Percentiles rank a stretch among this genome's conserved stretches.
Conservation (phyloP, 139 green algal species). For the Chlamydomonas sp. region DNA sequence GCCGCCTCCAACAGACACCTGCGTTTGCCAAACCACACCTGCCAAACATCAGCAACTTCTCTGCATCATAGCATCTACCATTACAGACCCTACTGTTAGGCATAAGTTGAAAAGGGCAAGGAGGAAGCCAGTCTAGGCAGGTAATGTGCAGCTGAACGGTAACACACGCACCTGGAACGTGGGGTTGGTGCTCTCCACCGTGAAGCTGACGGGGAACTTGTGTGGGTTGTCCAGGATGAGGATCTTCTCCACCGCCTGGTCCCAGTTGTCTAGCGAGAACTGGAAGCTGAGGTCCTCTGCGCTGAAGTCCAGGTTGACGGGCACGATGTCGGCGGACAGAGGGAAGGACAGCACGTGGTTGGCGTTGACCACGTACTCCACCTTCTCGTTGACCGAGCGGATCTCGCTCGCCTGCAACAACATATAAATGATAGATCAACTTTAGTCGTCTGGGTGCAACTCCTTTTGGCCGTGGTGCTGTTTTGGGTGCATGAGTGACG, state of each 20-base stretch:
- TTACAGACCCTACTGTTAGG: no score
- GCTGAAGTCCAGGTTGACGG: constrained; percentile 68
- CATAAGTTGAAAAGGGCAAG: background rate
- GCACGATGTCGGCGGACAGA: constrained; percentile 69
- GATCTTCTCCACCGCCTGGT: constrained; percentile 40
- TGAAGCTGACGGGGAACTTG: constrained; percentile 71
- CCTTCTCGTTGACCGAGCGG: constrained; percentile 48
- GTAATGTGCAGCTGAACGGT: background rate
- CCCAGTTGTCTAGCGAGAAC: constrained; percentile 68
- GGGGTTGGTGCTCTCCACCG: constrained; percentile 42
- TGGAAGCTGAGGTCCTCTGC: constrained; percentile 73
- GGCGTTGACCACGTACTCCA: constrained; percentile 81
- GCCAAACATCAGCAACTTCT: no score
- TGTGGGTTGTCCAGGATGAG: constrained; percentile 73
- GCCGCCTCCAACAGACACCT: background rate
- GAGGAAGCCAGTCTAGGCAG: background rate
- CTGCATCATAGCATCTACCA: no score
- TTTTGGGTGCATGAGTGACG: no score
- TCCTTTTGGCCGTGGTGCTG: no score
- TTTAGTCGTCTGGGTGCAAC: no score
- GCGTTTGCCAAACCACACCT: background rate
- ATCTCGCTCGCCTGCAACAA: constrained; percentile 35
- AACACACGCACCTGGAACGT: constrained; percentile 48
- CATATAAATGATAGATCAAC: no score
- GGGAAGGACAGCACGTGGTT: constrained; percentile 67